Conservation (phyloP, 306 rosid species). For the Argentina anserina region DNA sequence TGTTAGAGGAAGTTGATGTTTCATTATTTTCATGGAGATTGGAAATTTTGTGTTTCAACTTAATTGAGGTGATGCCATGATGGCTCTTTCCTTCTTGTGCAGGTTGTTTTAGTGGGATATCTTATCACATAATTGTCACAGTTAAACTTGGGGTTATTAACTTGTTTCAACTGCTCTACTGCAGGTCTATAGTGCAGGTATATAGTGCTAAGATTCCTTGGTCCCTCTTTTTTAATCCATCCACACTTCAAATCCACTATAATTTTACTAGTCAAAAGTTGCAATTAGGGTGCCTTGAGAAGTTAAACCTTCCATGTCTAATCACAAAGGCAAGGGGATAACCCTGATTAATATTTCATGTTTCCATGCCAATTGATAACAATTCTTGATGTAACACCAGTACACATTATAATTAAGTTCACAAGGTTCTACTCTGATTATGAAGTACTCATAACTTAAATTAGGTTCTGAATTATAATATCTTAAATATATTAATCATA, state of each 20-base stretch:
- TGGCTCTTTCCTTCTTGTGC: background rate
- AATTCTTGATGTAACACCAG: constrained; percentile 42
- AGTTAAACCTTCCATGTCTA: constrained; percentile 44
- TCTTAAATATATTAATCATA: too few species aligned
- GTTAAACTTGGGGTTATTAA: constrained; percentile 37
- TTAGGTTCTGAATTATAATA: too few species aligned
- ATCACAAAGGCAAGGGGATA: constrained; percentile 28
- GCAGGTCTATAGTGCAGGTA: background rate
- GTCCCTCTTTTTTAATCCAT: constrained; percentile 32
- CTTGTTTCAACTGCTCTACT: constrained; percentile 30
- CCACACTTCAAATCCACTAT: constrained; percentile 39
- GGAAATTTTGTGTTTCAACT: background rate
- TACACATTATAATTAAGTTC: constrained; percentile 36
- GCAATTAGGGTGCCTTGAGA: constrained; percentile 63
- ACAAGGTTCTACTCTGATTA: constrained; percentile 7
- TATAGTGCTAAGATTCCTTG: constrained; percentile 42
- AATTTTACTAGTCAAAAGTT: constrained; percentile 51
- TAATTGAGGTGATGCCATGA: background rate
- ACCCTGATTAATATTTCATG: constrained; percentile 42
- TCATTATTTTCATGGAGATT: background rate
- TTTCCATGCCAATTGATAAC: constrained; percentile 45
- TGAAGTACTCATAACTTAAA: too few species aligned
- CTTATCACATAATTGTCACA: constrained; percentile 27
- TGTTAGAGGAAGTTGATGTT: background rate
- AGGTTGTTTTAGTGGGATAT: constrained; percentile 21